Evolutionary conservation across 768 basidiomycete species (phyloP).

Genomic region (Xerocomus brunneocitrinus): DNA sequence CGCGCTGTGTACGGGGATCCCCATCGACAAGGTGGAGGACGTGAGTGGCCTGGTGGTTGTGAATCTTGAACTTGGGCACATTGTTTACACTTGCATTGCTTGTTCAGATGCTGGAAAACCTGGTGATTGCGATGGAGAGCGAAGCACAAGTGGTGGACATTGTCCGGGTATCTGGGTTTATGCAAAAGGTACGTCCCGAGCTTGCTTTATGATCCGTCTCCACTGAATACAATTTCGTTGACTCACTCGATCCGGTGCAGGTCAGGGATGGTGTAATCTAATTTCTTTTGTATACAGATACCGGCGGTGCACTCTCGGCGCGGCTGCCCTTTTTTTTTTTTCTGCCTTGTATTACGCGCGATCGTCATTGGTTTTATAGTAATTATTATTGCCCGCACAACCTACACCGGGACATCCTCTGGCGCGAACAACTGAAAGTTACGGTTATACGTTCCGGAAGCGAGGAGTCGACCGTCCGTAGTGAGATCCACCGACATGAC

Average conservation of each 20-base stretch:
- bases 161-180: conserved; percentile 81
- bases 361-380: conserved; percentile 23
- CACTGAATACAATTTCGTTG: conserved; percentile 15
- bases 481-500: conserved; percentile 97
- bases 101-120: conserved; percentile 72
- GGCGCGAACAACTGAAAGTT: conserved; percentile 92
- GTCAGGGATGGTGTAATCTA: conserved; percentile 41
- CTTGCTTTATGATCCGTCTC: conserved; percentile 14
- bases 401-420: conserved; percentile 47
- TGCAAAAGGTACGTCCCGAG: conserved; percentile 66
- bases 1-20: conserved; percentile 80
- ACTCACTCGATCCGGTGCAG: conserved; percentile 25
- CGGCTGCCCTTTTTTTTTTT: conserved; percentile 8
- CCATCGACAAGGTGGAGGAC: conserved; percentile 84
- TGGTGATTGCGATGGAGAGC: conserved; percentile 85
- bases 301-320: background rate
- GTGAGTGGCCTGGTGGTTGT: conserved; percentile 46
- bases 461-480: conserved; percentile 76
- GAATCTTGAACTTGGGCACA: conserved; percentile 9
- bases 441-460: conserved; percentile 87
- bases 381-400: conserved; percentile 14
- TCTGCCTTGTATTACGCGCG: conserved; percentile 32
- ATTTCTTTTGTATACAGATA: conserved; percentile 22
- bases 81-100: conserved; percentile 26
- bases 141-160: conserved; percentile 80